Evolutionary conservation across 1,284 basidiomycete species (phyloP), one percentile per base, ranked within the genome.

Genomic region (Cutaneotrichosporon mucoides): DNA sequence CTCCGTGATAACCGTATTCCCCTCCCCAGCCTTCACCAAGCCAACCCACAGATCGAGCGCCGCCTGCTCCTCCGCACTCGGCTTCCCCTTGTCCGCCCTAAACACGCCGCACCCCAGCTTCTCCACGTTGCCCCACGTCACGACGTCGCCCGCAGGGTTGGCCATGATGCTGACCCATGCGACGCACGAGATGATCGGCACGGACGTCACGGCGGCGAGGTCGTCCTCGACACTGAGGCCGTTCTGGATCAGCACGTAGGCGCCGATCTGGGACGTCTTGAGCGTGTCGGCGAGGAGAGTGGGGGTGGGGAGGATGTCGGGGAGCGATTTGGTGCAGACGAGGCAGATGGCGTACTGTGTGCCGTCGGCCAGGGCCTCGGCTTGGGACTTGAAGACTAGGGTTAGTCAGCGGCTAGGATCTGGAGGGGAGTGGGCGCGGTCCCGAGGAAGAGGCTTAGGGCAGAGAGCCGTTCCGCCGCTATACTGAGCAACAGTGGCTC

Each of bases 151-250:
- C 3, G 71, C 58, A 6, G 67, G 62, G 40, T 59, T 63, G 41
- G 73, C 67, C 62, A 73, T 67, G 33, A 73, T 60, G 15, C 66
- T 64, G 51, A 75, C 68, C 68, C 69, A 76, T 9, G 68, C 69
- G n/a, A 68, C 56, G 47, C 65, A 69, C 3, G 72, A 73, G 41
- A 78, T 57, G 24, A 78, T 63, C 0, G 75, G 76, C 10, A 66
- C 58, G 7, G 65, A 56, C 7, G 63, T 61, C 9, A 86, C 70
- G 0, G 82, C 80, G 5, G 81, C 66, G 36, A 89, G 76, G 59
- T 88, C 87, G 35, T 77, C 78, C 69, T 91, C 89, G 24, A 89
- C 84, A 36, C 84, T 85, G 5, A 92, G 78, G 2, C 89, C 89
- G 71, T 92, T 91, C 71, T 76, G 52, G 47, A 91, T 75, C 12